These are phyloP conservation scores for Triticum dicoccoides DNA, from an alignment of 176 grass and related monocot genomes.

Conservation along the genomic window DNA sequence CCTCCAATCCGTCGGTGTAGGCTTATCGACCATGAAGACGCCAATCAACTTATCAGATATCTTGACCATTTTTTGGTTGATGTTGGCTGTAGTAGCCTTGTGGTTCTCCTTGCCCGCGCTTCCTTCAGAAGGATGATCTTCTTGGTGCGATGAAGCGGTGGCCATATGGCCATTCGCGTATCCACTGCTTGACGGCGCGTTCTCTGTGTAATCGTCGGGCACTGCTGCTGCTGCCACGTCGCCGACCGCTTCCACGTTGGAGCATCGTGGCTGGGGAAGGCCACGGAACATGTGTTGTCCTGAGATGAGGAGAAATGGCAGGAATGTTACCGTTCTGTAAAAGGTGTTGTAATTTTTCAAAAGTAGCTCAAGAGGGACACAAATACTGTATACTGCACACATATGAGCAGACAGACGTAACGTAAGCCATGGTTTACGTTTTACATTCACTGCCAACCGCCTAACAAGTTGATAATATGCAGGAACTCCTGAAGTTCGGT, in stretches of 20 bases:
- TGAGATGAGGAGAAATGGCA: slow-evolving; percentile 19
- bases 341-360: background rate
- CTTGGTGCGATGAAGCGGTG: slow-evolving; percentile 13
- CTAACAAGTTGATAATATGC: no score
- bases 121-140: background rate
- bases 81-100: background rate
- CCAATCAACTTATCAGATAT: slow-evolving; percentile 84
- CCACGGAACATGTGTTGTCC: slow-evolving; percentile 32
- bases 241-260: slow-evolving; percentile 41
- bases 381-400: background rate
- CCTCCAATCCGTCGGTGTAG: slow-evolving; percentile 76
- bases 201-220: slow-evolving; percentile 38
- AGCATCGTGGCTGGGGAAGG: slow-evolving; percentile 21
- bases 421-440: background rate
- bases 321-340: background rate
- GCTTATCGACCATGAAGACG: slow-evolving; percentile 84
- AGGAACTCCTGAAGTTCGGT: no score
- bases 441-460: background rate
- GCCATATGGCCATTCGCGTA: slow-evolving; percentile 1
- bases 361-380: background rate
- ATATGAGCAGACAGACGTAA: background rate
- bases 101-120: slow-evolving; percentile 4
- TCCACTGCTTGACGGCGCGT: slow-evolving; percentile 37
- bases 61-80: slow-evolving; percentile 52
- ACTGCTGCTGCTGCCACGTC: slow-evolving; percentile 25